Evolutionary conservation across 2,329 filamentous ascomycete genomes (phyloP).

Genomic region (Pseudocercospora musae): DNA sequence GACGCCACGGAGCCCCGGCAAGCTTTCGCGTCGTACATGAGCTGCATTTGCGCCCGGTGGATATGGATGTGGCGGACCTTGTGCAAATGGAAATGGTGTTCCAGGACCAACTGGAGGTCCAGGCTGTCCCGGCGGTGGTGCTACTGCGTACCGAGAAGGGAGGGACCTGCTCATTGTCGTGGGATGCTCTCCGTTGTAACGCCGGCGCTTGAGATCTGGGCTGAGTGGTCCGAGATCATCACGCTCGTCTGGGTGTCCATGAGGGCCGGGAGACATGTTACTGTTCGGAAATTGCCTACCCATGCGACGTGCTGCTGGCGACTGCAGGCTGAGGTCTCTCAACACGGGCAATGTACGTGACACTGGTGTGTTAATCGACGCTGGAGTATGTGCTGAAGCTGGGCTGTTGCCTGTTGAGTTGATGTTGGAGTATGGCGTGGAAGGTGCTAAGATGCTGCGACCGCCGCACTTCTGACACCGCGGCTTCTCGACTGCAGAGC

Average conservation of each 20-base stretch:
- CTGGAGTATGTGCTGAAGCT: conserved; percentile 32
- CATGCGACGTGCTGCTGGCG: conserved; percentile 31
- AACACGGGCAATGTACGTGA: conserved; percentile 37
- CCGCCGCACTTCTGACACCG: conserved; percentile 71
- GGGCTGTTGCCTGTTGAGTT: conserved; percentile 26
- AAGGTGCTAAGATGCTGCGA: conserved; percentile 60
- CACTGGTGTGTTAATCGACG: conserved; percentile 32
- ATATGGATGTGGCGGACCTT: conserved; percentile 42
- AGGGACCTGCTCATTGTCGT: conserved; percentile 38
- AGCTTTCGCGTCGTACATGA: conserved; percentile 39
- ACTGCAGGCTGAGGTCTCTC: conserved; percentile 36
- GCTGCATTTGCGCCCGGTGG: conserved; percentile 36
- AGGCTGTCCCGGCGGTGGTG: conserved; percentile 15
- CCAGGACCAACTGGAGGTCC: conserved; percentile 27
- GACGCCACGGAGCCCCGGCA: conserved; percentile 38
- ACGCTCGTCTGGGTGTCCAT: conserved; percentile 31
- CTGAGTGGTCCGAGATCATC: conserved; percentile 47
- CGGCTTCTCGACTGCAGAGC: conserved; percentile 39
- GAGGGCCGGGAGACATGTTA: conserved; percentile 33
- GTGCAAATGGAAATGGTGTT: conserved; percentile 42
- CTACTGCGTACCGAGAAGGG: conserved; percentile 30
- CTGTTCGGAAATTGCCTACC: conserved; percentile 28
- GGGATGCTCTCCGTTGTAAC: conserved; percentile 51
- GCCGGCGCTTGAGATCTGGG: conserved; percentile 61
- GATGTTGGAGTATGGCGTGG: conserved; percentile 49